A percentile compares a stretch with the other conserved stretches of the same genome.
phyloP scores from a whole-genome alignment of 805 yeast species.

The Candida koratica region DNA sequence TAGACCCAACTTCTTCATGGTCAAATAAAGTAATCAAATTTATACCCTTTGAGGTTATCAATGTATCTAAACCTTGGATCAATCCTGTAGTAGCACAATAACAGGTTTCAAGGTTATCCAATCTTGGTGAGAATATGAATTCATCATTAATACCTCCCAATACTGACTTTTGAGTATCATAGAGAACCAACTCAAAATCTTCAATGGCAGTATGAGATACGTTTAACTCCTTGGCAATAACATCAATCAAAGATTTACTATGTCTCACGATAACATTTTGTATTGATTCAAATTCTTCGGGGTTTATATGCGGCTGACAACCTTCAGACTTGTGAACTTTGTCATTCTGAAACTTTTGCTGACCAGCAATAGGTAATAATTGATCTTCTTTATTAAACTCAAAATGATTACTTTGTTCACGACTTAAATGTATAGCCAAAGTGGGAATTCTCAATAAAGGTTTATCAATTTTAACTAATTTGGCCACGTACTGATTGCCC shows the following conservation, averaged over 20 bases:
- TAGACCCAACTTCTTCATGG: slow-evolving; percentile 94
- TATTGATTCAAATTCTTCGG: slow-evolving; percentile 60
- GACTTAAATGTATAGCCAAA: slow-evolving; percentile 84
- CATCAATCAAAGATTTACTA: slow-evolving; percentile 61
- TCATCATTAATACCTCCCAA: slow-evolving; percentile 90
- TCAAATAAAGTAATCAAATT: slow-evolving; percentile 82
- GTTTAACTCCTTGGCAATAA: slow-evolving; percentile 62
- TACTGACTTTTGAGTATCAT: slow-evolving; percentile 77
- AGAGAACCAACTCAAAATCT: slow-evolving; percentile 84
- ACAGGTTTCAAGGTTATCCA: slow-evolving; percentile 88
- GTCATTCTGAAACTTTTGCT: slow-evolving; percentile 17
- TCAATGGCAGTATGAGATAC: slow-evolving; percentile 59
- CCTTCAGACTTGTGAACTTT: slow-evolving; percentile 19
- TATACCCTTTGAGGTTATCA: slow-evolving; percentile 52
- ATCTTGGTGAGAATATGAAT: slow-evolving; percentile 85
- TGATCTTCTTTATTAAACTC: slow-evolving; percentile 89
- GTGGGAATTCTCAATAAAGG: slow-evolving; percentile 92
- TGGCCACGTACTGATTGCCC: slow-evolving; percentile 52
- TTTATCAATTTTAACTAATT: slow-evolving; percentile 71
- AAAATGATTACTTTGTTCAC: slow-evolving; percentile 71
- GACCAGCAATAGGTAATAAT: slow-evolving; percentile 81
- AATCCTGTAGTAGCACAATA: slow-evolving; percentile 74
- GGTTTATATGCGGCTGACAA: slow-evolving; percentile 50
- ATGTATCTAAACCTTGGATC: slow-evolving; percentile 45
- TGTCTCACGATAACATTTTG: slow-evolving; percentile 70